Evolutionary conservation across 148 eudicot species (phyloP).

Genomic region (Spergularia marina): DNA sequence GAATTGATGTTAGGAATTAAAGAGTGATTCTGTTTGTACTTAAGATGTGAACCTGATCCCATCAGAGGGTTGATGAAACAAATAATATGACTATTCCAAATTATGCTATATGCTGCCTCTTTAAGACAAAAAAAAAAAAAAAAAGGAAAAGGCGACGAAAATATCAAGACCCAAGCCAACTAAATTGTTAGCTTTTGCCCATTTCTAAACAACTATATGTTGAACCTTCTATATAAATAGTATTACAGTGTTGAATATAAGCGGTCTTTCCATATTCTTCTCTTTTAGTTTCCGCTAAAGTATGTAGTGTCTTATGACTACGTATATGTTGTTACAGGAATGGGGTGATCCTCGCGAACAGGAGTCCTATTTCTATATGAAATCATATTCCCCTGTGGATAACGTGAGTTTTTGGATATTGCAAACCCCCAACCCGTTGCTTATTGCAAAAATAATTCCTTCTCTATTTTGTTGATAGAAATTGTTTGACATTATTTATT

Average conservation of each 20-base stretch:
- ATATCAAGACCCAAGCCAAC: not conserved
- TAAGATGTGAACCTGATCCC: not conserved
- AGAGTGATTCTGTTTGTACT: not conserved
- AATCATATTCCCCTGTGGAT: conserved; percentile 92
- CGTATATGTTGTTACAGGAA: conserved; percentile 59
- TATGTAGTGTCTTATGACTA: not conserved
- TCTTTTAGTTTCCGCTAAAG: not conserved
- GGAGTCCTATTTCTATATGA: conserved; percentile 79
- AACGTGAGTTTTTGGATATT: conserved; percentile 54
- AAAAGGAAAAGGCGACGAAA: not conserved
- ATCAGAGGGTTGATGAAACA: not conserved
- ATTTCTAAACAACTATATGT: not conserved
- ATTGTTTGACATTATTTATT: too few relatives aligned
- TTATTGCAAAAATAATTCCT: not conserved
- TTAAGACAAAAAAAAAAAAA: not conserved
- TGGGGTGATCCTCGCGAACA: conserved; percentile 95
- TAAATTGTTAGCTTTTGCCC: not conserved
- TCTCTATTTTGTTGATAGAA: not conserved
- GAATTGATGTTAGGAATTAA: not conserved
- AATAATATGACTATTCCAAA: not conserved
- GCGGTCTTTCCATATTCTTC: not conserved
- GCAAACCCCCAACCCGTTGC: too few relatives aligned
- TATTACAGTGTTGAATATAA: not conserved
- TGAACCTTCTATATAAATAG: not conserved
- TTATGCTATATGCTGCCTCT: conserved; percentile 10